Percentiles rank a stretch among this genome's conserved stretches.
Conservation (phyloP, 1,139 yeast species). For the Kazachstania sp. region DNA sequence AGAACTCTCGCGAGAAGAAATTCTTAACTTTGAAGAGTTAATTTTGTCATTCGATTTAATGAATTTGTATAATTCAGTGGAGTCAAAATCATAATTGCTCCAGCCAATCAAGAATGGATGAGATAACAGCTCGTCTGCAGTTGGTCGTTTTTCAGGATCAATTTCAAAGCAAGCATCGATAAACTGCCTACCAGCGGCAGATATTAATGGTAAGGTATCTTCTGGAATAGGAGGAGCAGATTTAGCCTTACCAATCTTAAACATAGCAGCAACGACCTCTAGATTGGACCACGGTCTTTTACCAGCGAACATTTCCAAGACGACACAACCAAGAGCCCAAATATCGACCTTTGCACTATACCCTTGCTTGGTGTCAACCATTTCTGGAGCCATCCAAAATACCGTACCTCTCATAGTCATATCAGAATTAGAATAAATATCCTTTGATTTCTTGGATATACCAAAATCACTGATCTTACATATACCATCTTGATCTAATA, state of each 20-base stretch:
- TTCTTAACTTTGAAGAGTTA: conserved; percentile 29
- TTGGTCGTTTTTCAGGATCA: conserved; percentile 79
- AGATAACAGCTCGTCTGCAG: conserved; percentile 58
- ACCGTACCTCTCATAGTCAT: conserved; percentile 99
- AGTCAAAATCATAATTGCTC: conserved; percentile 46
- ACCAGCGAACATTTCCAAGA: conserved; percentile 88
- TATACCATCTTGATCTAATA: conserved; percentile 85
- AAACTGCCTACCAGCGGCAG: conserved; percentile 59
- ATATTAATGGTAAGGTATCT: conserved; percentile 59
- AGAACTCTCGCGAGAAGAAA: conserved; percentile 18
- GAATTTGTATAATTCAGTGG: conserved; percentile 55
- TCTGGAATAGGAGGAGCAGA: conserved; percentile 94
- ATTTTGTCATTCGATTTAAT: conserved; percentile 43
- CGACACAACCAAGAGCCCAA: conserved; percentile 94
- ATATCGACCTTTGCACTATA: conserved; percentile 94
- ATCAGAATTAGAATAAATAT: conserved; percentile 85
- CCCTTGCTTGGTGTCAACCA: conserved; percentile 81
- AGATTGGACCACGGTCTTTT: conserved; percentile 76
- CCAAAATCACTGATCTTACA: conserved; percentile 97
- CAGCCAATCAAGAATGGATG: conserved; percentile 54
- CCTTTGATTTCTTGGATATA: conserved; percentile 78
- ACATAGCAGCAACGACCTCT: conserved; percentile 73
- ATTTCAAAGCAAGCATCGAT: conserved; percentile 70
- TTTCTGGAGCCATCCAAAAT: conserved; percentile 99
- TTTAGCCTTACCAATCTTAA: conserved; percentile 59